Base-by-base conservation (phyloP, 208 protist genomes). In the Wallacemonas sp. region DNA sequence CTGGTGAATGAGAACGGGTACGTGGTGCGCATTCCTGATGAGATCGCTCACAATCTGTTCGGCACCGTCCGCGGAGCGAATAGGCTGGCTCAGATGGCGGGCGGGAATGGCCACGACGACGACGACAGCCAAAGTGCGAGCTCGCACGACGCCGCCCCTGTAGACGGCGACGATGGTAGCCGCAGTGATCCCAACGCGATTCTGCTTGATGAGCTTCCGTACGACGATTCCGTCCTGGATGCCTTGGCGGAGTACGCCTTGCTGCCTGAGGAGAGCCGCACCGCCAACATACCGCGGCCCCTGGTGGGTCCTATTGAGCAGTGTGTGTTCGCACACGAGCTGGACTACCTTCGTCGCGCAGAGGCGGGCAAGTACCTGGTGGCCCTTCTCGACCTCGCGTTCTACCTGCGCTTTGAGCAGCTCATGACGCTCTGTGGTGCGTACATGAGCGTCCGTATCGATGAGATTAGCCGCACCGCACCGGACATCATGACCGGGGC, bases 401-500 rank as follows among this genome's bases (percentile, higher is more conserved):
- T 67, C 26, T 83, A 76, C 24, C 68, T 94, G 17, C 65, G 68
- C 34, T 85, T 85, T 57, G 36, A 71, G 4, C 68, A 61, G 30
- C 72, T 94, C 17, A 70, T 77, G 32, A 39, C 57, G 23, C 70
- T 94, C 34, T 81, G 78, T 57, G 49, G 74, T 16, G 85, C 85
- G 19, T 92, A 81, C 61, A 74, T 87, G 44, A 74, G 71, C 11
- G 68, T 75, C 38, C 80, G 79, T 41, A 82, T 94, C 24, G 65
- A 86, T 36, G 78, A 85, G 41, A 87, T 94, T 33, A 58, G 82
- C 12, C 71, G 70, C 27, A 70, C 21, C 2, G 80, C 84, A 24
- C 78, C 81, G 17, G 65, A 72, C 46, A 94, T 93, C 46, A 93
- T 94, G 88, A 63, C 68, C 29, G 85, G 83, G 14, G 88, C 88